Base-by-base conservation (phyloP, 768 basidiomycete genomes). In the Asterophora parasitica region DNA sequence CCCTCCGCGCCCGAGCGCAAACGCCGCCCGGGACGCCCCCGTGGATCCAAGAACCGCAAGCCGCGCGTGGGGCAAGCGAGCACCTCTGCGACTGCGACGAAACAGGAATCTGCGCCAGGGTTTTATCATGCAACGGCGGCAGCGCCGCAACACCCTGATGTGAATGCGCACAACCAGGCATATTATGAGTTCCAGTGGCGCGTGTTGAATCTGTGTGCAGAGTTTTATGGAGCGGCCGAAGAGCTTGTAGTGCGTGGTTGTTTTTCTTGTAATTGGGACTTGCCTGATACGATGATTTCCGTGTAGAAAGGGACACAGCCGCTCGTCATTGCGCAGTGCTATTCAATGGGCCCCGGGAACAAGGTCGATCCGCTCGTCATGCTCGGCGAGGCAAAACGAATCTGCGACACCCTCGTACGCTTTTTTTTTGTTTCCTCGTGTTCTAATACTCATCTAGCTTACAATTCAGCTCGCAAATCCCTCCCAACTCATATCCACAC, bases 111-210 rank as follows among this genome's bases (percentile, higher is more conserved):
- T 36, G 68, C 73, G 34, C 56, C 68, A 31, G 66, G 65, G 42
- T 77, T 78, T 59, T 74, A 77, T 55, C 68, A 76, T 49, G 68
- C 64, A 31, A 27, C 54, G 13, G 36, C 61, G 27, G 43, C 56
- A 11, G 52, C 63, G 28, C 60, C 63, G 17, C 69, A 70, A 32
- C 68, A 73, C 28, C 68, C 75, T 4, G 71, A 75, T 41, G 76
- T 82, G 19, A 78, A 77, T 48, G 70, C 81, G 2, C 79, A 83
- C 53, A 86, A 86, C 60, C 83, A 87, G 52, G 81, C 82, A 58
- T 89, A 87, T 63, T 88, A 87, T 63, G 86, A 90, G 60, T 90
- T 90, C 58, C 88, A 90, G 61, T 90, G 88, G 88, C 80, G 86
- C 45, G 79, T 88, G 33, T 63, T 90, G 48, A 88, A 88, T 58